Evolutionary conservation across 2,329 filamentous ascomycete genomes (phyloP).

Genomic region (Penicillium frequentans): DNA sequence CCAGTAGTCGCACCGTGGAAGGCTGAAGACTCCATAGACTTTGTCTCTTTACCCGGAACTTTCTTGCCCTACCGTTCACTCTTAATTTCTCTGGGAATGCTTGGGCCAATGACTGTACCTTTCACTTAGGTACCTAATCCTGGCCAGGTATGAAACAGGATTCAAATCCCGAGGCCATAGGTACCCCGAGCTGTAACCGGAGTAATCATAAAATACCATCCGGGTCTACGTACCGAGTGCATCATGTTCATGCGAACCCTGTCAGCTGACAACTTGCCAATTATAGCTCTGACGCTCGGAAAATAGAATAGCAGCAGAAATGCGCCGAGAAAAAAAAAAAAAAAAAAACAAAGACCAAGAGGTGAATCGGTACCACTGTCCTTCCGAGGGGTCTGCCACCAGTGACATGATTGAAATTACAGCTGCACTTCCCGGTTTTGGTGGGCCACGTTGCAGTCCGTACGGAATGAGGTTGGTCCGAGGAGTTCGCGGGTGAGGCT

Average conservation of each 20-base stretch:
- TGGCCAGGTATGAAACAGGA: slow-evolving; percentile 3
- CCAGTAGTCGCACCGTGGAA: slow-evolving; percentile 9
- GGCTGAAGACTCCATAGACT: slow-evolving; percentile 1
- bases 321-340: neutral
- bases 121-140: neutral
- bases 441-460: slow-evolving; percentile 17
- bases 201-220: neutral
- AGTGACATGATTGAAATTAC: slow-evolving; percentile 13
- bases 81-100: neutral
- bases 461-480: slow-evolving; percentile 16
- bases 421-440: slow-evolving; percentile 14
- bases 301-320: neutral
- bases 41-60: neutral
- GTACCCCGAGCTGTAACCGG: neutral
- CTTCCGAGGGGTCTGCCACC: slow-evolving; percentile 2
- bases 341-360: neutral
- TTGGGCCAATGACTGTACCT: neutral
- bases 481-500: slow-evolving; percentile 11
- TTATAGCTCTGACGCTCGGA: slow-evolving; percentile 1
- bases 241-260: neutral
- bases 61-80: neutral
- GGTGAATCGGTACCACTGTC: slow-evolving; percentile 9
- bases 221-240: neutral
- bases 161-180: slow-evolving; percentile 1
- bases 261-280: slow-evolving; percentile 14